A percentile compares a stretch with the other conserved stretches of the same genome.
Evolutionary conservation across 176 grass and related monocot species (phyloP).

Genomic region (Saccharum spontaneum): DNA sequence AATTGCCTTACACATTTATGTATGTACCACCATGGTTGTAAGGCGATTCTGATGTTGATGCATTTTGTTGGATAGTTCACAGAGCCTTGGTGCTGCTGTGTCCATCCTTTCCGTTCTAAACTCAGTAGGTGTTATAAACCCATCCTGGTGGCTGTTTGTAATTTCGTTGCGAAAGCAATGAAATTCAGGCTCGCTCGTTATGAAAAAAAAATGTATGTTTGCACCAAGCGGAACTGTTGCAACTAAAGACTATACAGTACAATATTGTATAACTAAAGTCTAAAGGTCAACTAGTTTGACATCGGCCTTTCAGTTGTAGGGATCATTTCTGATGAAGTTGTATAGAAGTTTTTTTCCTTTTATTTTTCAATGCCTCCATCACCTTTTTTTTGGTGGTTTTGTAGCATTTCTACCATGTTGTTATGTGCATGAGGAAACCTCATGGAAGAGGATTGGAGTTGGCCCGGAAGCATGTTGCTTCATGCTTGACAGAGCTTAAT

Average conservation of each 20-base stretch:
- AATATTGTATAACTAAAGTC: background rate
- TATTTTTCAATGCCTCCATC: constrained; percentile 30
- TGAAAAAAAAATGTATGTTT: background rate
- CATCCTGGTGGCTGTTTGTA: background rate
- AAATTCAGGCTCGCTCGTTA: background rate
- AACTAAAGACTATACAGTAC: background rate
- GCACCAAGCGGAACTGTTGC: background rate
- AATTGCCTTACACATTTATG: background rate
- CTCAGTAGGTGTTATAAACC: background rate
- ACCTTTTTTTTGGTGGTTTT: constrained; percentile 21
- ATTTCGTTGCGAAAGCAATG: background rate
- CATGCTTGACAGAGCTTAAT: constrained; percentile 85
- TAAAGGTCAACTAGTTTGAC: background rate
- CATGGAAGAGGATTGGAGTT: constrained; percentile 87
- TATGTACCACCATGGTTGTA: constrained; percentile 1
- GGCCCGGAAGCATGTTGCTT: constrained; percentile 73
- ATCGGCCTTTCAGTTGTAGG: background rate
- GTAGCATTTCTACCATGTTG: constrained; percentile 87
- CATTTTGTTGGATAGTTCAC: background rate
- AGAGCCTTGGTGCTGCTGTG: background rate
- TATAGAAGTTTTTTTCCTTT: constrained; percentile 1
- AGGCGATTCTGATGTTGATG: background rate
- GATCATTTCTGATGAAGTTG: background rate
- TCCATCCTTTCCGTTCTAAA: background rate
- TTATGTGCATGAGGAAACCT: constrained; percentile 71